Evolutionary conservation across 768 basidiomycete genomes (phyloP).

Genomic region (Calocera cornea): DNA sequence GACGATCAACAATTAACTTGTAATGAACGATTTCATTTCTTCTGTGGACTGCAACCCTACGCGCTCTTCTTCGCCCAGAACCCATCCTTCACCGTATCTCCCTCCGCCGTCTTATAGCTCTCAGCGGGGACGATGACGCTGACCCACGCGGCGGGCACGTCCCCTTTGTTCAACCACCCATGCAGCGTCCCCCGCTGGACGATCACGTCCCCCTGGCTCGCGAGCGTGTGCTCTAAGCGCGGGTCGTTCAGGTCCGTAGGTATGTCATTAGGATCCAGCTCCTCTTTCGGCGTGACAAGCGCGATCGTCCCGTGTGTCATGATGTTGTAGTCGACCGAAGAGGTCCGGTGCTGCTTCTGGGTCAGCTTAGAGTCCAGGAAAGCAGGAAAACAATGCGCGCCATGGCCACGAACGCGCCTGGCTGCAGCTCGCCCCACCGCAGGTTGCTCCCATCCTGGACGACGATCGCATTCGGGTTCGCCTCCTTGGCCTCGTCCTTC

Average conservation of each 20-base stretch:
- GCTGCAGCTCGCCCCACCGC: constrained; percentile 1
- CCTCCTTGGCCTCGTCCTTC: not conserved
- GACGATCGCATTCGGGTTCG: not conserved
- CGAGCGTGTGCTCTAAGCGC: not conserved
- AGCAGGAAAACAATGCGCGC: not conserved
- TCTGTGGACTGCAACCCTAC: not conserved
- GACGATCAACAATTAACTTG: too few species aligned
- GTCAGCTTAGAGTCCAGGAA: not conserved
- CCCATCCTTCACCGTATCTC: not conserved
- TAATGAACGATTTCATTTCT: too few species aligned
- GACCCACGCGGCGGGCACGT: constrained; percentile 1
- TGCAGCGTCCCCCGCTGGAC: not conserved
- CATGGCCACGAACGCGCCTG: not conserved
- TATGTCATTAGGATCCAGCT: not conserved
- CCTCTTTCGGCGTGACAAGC: not conserved
- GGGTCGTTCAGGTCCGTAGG: constrained; percentile 4
- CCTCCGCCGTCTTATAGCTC: not conserved
- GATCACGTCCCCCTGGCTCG: not conserved
- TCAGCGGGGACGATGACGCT: not conserved
- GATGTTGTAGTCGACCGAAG: constrained; percentile 1
- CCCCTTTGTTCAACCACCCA: not conserved
- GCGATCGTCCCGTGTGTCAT: not conserved
- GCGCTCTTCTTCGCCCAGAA: constrained; percentile 4
- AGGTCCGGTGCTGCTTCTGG: not conserved
- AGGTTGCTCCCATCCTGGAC: constrained; percentile 2